These are phyloP conservation scores for Rusavskia elegans DNA, from an alignment of 495 filamentous ascomycete genomes.

Conservation along the genomic window DNA sequence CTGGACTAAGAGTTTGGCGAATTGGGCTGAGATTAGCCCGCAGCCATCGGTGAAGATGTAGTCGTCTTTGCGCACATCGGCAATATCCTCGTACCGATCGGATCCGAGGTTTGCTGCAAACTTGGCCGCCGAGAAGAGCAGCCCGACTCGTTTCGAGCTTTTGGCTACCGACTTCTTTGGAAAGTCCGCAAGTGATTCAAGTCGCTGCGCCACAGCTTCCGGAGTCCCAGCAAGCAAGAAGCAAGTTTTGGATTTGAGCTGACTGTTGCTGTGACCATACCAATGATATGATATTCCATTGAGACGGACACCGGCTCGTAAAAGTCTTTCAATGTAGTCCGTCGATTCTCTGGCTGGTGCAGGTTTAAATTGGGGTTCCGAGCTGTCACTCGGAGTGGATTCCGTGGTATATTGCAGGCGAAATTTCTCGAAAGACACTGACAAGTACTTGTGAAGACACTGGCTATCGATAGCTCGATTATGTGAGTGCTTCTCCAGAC, in stretches of 20 bases:
- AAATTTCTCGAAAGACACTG: slow-evolving; percentile 7
- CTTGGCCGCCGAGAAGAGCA: slow-evolving; percentile 30
- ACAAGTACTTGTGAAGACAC: slow-evolving; percentile 1
- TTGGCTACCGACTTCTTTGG: slow-evolving; percentile 34
- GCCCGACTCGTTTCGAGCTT: slow-evolving; percentile 32
- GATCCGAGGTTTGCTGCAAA: slow-evolving; percentile 22
- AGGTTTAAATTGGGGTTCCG: slow-evolving; percentile 9
- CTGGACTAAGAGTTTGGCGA: slow-evolving; percentile 23
- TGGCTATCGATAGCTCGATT: slow-evolving; percentile 4
- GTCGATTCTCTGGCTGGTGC: slow-evolving; percentile 22
- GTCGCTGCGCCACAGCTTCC: slow-evolving; percentile 20
- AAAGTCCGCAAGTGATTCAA: slow-evolving; percentile 31
- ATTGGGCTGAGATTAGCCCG: slow-evolving; percentile 24
- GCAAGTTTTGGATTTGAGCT: slow-evolving; percentile 32
- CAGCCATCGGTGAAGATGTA: slow-evolving; percentile 37
- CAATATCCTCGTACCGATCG: slow-evolving; percentile 28
- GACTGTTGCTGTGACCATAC: slow-evolving; percentile 37
- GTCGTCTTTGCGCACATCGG: slow-evolving; percentile 25
- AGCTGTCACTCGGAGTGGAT: neutral
- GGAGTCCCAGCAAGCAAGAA: slow-evolving; percentile 27
- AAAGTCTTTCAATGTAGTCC: slow-evolving; percentile 25
- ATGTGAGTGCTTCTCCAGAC: neutral
- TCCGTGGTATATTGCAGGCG: slow-evolving; percentile 2
- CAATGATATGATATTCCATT: slow-evolving; percentile 31
- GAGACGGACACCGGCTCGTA: slow-evolving; percentile 22